phyloP scores from a whole-genome alignment of 495 filamentous ascomycete genomes.

The Mycothermus thermophilus region DNA sequence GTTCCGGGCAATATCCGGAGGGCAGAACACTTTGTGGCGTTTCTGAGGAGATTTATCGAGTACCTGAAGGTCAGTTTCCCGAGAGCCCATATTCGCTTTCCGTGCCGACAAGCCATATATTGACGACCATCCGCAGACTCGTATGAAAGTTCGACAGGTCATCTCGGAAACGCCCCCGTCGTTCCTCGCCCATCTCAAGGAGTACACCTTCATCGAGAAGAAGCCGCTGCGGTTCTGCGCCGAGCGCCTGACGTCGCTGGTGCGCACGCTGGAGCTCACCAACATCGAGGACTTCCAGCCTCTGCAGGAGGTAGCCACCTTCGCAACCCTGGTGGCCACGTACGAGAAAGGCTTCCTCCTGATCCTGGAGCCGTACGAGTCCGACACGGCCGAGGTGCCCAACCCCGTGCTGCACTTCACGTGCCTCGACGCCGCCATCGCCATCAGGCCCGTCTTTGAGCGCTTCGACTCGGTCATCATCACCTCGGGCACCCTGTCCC shows the following conservation, averaged over 20 bases:
- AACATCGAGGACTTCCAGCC: slow-evolving; percentile 97
- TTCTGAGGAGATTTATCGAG: slow-evolving; percentile 91
- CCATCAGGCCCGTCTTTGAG: slow-evolving; percentile 95
- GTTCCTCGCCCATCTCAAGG: slow-evolving; percentile 85
- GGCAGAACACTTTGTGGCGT: slow-evolving; percentile 92
- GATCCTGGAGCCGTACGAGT: slow-evolving; percentile 93
- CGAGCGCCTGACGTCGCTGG: slow-evolving; percentile 86
- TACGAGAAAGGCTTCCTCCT: slow-evolving; percentile 96
- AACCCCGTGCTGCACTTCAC: slow-evolving; percentile 95
- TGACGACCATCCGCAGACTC: slow-evolving; percentile 40
- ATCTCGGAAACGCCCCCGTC: slow-evolving; percentile 94
- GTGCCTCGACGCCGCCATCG: slow-evolving; percentile 94
- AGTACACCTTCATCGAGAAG: slow-evolving; percentile 92
- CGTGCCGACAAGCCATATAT: too few relatives aligned
- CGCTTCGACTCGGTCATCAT: slow-evolving; percentile 97
- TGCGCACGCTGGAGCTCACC: slow-evolving; percentile 87
- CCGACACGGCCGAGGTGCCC: slow-evolving; percentile 85
- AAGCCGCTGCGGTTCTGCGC: slow-evolving; percentile 94
- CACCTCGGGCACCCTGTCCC: slow-evolving; percentile 93
- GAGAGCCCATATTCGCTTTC: too few relatives aligned
- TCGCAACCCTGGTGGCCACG: slow-evolving; percentile 93
- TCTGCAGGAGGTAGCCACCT: slow-evolving; percentile 94
- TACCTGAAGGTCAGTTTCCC: slow-evolving; percentile 65
- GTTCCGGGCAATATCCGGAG: slow-evolving; percentile 92
- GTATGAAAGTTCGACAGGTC: slow-evolving; percentile 95